Evolutionary conservation across 495 filamentous ascomycete genomes (phyloP).

Genomic region (Staphylotrichum tortipilum): DNA sequence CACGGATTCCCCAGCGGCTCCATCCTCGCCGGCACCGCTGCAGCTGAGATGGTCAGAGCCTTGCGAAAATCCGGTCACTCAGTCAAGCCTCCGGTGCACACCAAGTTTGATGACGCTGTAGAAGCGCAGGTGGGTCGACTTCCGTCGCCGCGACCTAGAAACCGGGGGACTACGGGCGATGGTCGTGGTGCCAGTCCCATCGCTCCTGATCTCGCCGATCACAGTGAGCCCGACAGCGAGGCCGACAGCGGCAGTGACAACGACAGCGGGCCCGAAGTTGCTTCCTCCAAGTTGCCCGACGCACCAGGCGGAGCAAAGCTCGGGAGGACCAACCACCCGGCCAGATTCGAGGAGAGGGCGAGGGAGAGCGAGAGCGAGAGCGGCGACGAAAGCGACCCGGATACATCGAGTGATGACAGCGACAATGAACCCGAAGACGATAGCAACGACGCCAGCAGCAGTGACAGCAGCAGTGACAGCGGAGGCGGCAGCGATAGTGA

Average conservation of each 20-base stretch:
- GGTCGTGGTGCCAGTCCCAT: too few relatives aligned
- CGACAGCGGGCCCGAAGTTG: constrained; percentile 16
- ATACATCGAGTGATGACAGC: too few relatives aligned
- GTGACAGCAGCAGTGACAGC: background rate
- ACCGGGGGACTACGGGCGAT: too few relatives aligned
- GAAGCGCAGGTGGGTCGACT: background rate
- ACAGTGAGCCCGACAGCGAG: background rate
- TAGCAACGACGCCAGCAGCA: background rate
- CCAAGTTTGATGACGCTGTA: constrained; percentile 23
- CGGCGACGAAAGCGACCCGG: background rate
- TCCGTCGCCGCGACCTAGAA: background rate
- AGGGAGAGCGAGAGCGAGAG: constrained; percentile 2
- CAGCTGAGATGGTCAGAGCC: constrained; percentile 28
- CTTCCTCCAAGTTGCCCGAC: constrained; percentile 3
- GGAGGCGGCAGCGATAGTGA: background rate
- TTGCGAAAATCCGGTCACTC: constrained; percentile 21
- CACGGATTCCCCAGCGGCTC: constrained; percentile 44
- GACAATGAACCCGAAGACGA: background rate
- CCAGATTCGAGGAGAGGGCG: too few relatives aligned
- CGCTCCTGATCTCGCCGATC: too few relatives aligned
- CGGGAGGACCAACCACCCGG: too few relatives aligned
- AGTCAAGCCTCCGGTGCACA: constrained; percentile 26
- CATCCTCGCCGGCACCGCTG: constrained; percentile 34
- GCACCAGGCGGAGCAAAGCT: background rate
- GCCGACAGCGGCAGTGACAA: constrained; percentile 13